phyloP scores from a whole-genome alignment of 352 stramenopile genomes.

The Pythium periplocum region DNA sequence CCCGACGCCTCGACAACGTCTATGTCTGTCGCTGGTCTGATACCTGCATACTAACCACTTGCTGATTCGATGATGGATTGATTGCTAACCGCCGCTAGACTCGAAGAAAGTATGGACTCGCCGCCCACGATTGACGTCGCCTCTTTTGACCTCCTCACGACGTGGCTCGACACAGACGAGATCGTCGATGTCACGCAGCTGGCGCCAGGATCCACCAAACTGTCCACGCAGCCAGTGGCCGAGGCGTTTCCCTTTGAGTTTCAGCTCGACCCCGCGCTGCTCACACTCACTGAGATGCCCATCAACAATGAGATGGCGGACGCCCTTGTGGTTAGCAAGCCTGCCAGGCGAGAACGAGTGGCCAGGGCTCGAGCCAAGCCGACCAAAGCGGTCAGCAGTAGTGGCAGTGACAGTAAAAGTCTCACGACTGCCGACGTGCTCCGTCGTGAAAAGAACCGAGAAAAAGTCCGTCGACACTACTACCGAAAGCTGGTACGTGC shows the following conservation, averaged over 20 bases:
- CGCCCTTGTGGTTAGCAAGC: too few species aligned
- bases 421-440: slow-evolving; percentile 10
- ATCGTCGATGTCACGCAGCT: not conserved
- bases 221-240: slow-evolving; percentile 3
- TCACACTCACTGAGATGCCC: too few species aligned
- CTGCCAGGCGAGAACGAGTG: too few species aligned
- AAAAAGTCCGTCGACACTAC: slow-evolving; percentile 32
- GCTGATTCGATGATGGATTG: too few species aligned
- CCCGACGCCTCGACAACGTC: too few species aligned
- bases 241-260: too few species aligned
- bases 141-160: slow-evolving; percentile 7
- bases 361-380: too few species aligned
- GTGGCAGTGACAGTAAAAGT: not conserved
- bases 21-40: too few species aligned
- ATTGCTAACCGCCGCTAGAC: too few species aligned
- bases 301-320: too few species aligned
- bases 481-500: slow-evolving; percentile 17
- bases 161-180: slow-evolving; percentile 17
- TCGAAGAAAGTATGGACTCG: too few species aligned
- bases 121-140: slow-evolving; percentile 6
- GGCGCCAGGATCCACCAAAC: not conserved
- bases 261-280: not conserved
- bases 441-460: slow-evolving; percentile 24
- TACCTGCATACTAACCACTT: too few species aligned
- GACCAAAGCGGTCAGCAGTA: not conserved